phyloP scores from a whole-genome alignment of 2,329 filamentous ascomycete genomes.

The Hypoxylon sp. region DNA sequence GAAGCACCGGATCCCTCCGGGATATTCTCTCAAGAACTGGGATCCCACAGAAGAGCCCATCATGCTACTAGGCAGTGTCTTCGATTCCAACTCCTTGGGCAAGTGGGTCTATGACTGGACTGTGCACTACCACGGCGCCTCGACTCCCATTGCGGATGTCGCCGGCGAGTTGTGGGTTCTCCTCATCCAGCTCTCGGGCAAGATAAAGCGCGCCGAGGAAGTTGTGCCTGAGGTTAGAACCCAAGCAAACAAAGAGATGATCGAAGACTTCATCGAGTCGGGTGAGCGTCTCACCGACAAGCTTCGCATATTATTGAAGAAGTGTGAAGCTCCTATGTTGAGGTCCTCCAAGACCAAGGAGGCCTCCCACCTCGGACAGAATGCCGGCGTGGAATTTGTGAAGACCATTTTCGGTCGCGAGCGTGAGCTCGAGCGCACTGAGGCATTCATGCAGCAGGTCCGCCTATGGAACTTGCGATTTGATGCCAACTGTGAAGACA shows the following conservation, averaged over 20 bases:
- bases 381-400: constrained; percentile 93
- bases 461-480: constrained; percentile 92
- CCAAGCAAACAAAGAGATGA: constrained; percentile 77
- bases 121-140: constrained; percentile 84
- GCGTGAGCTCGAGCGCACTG: constrained; percentile 86
- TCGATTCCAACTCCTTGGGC: constrained; percentile 95
- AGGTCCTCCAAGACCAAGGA: constrained; percentile 80
- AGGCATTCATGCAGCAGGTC: constrained; percentile 90
- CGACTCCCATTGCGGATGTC: constrained; percentile 85
- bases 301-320: constrained; percentile 85
- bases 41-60: constrained; percentile 94
- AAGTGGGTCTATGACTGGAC: constrained; percentile 99
- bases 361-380: constrained; percentile 81
- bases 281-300: constrained; percentile 87
- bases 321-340: constrained; percentile 95
- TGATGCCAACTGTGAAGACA: constrained; percentile 93
- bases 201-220: constrained; percentile 91
- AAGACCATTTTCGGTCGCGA: constrained; percentile 94
- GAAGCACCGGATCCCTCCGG: constrained; percentile 79
- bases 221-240: constrained; percentile 75
- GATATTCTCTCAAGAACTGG: constrained; percentile 98
- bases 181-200: constrained; percentile 91
- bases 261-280: constrained; percentile 89
- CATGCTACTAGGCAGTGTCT: constrained; percentile 91
- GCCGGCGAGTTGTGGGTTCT: constrained; percentile 95